These are phyloP conservation scores for Lepidium sativum DNA, from an alignment of 345 rosid species.

Conservation along the genomic window DNA sequence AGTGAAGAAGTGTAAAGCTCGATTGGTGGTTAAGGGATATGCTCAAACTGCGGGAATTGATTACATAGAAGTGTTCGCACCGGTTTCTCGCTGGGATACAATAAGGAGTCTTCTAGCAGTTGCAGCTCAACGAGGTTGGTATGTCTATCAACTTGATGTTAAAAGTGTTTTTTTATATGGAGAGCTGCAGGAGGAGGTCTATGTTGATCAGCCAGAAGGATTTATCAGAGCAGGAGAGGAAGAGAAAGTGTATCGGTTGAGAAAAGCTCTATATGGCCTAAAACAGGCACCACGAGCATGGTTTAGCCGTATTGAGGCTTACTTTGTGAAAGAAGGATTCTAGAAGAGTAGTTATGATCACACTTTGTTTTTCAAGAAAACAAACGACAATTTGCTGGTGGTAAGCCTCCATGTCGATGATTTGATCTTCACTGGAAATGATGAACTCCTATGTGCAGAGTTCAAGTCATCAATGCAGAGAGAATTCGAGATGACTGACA, in stretches of 20 bases:
- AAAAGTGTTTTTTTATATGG: neutral
- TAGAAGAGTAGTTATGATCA: neutral
- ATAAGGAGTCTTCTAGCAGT: neutral
- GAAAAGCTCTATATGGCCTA: neutral
- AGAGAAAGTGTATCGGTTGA: neutral
- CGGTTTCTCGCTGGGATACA: neutral
- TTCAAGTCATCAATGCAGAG: neutral
- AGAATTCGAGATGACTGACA: neutral
- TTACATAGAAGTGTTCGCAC: neutral
- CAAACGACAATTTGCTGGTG: accelerated
- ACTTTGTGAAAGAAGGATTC: neutral
- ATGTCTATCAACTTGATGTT: neutral
- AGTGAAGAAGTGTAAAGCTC: neutral
- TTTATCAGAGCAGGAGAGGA: neutral
- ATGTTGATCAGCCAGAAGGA: neutral
- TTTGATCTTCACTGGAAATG: neutral
- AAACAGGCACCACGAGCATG: neutral
- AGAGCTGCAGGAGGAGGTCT: neutral
- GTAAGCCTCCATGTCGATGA: neutral
- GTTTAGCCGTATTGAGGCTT: neutral
- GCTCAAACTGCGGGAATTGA: neutral
- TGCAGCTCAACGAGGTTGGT: neutral
- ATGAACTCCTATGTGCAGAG: neutral
- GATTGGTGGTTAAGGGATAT: neutral
- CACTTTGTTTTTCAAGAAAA: neutral